These are phyloP conservation scores for Arthromyces matolae DNA, from an alignment of 768 basidiomycete genomes.

Conservation along the genomic window DNA sequence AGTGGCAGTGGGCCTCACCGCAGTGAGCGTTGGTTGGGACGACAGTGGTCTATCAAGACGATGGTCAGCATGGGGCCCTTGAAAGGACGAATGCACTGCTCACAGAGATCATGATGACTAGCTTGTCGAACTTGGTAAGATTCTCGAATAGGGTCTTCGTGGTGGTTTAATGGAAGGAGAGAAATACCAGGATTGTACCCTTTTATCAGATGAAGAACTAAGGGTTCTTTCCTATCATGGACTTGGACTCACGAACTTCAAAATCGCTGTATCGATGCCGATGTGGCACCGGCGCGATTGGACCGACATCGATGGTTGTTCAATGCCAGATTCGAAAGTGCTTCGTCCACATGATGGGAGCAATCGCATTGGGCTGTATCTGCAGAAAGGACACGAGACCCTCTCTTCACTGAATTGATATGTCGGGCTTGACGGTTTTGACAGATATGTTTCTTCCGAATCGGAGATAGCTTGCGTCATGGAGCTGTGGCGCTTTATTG, in stretches of 20 bases:
- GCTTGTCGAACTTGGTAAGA: background rate
- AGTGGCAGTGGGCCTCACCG: slow-evolving; percentile 21
- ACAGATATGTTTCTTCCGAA: no score
- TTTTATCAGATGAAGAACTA: background rate
- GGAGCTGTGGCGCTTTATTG: no score
- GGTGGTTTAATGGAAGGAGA: background rate
- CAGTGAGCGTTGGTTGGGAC: slow-evolving; percentile 29
- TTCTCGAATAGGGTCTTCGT: background rate
- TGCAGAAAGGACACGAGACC: no score
- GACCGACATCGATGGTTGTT: no score
- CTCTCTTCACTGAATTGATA: no score
- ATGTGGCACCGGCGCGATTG: no score
- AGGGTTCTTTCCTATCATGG: slow-evolving; percentile 5
- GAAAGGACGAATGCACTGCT: background rate
- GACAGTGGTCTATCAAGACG: slow-evolving; percentile 19
- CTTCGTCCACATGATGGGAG: no score
- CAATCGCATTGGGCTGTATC: no score
- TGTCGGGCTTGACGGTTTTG: no score
- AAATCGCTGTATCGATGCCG: background rate
- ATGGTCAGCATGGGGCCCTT: background rate
- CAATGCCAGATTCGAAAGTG: no score
- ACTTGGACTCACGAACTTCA: background rate
- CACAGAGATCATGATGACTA: slow-evolving; percentile 14
- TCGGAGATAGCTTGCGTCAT: no score
- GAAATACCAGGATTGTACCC: background rate